Base-by-base conservation (phyloP, 805 yeast genomes). In the Candida sanyiensis region DNA sequence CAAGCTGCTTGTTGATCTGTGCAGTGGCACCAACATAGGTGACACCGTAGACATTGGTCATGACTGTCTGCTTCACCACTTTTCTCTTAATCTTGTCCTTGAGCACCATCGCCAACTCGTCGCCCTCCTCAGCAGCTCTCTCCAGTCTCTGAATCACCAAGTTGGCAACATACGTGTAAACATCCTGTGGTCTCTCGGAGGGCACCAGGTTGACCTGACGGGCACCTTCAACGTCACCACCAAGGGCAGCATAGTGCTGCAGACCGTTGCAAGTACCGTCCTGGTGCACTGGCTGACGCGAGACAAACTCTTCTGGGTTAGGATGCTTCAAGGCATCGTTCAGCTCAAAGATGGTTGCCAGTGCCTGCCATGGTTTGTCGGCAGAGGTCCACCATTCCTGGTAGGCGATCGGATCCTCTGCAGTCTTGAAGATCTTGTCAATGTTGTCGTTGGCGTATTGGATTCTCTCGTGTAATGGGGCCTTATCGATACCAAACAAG, bases 21-120 rank as follows among this genome's bases (percentile, higher is more conserved):
- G 80, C 81, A 13, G 86, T 76, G 0, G 97, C 98, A 13, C 98
- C 98, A 45, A 86, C 74, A 56, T 75, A 87, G 0, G 98, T 90
- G 10, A 90, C 98, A 52, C 98, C 98, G 57, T 90, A 90, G 26
- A 90, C 98, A 54, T 88, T 89, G 0, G 98, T 90, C 98, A 90
- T 90, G 19, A 90, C 97, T 0, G 98, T 87, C 59, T 90, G 98
- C 57, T 90, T 90, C 26, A 93, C 96, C 33, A 93, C 81, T 57
- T 90, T 90, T 51, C 98, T 74, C 15, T 80, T 73, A 41, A 90
- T 74, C 43, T 77, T 72, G 37, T 80, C 83, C 40, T 72, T 66
- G 28, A 54, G 36, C 4, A 46, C 13, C 9, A 41, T 41, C 1
- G 89, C 90, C 39, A 62, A 60, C 39, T 69, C 71, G 44, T 73